Conservation (phyloP, 805 yeast genomes). For the Candida maltosa region DNA sequence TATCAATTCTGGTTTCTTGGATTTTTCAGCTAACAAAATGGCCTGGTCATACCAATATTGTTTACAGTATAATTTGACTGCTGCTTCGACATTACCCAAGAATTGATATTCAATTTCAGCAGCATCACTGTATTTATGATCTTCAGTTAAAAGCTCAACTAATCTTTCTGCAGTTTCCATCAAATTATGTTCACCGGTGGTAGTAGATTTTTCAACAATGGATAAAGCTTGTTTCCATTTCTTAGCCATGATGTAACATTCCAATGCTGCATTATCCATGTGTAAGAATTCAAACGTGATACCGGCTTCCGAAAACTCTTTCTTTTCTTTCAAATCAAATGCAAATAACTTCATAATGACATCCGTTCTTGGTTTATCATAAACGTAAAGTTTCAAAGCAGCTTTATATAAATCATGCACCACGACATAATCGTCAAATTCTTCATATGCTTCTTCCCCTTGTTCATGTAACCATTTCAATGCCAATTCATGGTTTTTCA, state of each 20-base stretch:
- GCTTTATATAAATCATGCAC: conserved; percentile 65
- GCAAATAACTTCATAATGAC: conserved; percentile 63
- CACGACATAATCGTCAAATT: conserved; percentile 65
- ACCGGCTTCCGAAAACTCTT: conserved; percentile 73
- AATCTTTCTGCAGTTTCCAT: conserved; percentile 55
- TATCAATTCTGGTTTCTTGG: conserved; percentile 43
- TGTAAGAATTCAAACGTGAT: conserved; percentile 69
- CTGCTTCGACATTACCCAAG: conserved; percentile 56
- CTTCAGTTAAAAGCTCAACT: conserved; percentile 57
- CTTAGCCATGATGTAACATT: conserved; percentile 64
- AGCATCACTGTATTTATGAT: conserved; percentile 73
- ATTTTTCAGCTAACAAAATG: conserved; percentile 54
- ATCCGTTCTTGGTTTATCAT: conserved; percentile 51
- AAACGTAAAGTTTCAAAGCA: conserved; percentile 63
- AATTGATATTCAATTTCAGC: conserved; percentile 71
- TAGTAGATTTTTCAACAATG: conserved; percentile 41
- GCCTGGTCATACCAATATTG: conserved; percentile 77
- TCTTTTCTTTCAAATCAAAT: conserved; percentile 49
- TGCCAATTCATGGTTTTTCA: conserved; percentile 69
- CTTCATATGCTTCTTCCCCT: conserved; percentile 38
- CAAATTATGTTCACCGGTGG: conserved; percentile 8
- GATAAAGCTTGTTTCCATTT: conserved; percentile 85
- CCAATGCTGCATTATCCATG: conserved; percentile 57
- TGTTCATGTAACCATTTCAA: conserved; percentile 58
- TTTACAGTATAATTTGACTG: conserved; percentile 69